phyloP scores from a whole-genome alignment of 495 filamentous ascomycete genomes.

The Penicillium salamii region DNA sequence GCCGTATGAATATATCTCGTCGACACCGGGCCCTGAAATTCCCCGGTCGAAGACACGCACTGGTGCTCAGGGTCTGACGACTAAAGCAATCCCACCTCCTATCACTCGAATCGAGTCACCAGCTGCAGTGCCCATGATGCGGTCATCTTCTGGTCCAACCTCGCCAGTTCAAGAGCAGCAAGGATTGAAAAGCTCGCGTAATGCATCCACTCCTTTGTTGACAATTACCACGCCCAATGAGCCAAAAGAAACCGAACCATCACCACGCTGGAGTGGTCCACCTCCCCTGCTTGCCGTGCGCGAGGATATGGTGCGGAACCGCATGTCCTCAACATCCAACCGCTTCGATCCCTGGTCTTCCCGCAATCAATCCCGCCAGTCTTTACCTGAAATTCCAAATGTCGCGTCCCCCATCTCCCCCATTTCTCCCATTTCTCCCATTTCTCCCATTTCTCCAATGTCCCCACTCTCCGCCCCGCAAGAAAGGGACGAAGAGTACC shows the following conservation, averaged over 20 bases:
- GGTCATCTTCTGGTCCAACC: not conserved
- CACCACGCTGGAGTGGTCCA: slow-evolving; percentile 33
- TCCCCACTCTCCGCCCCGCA: slow-evolving; percentile 19
- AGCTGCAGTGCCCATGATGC: slow-evolving; percentile 13
- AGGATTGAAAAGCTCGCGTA: slow-evolving; percentile 28
- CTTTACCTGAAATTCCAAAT: slow-evolving; percentile 8
- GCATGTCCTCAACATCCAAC: slow-evolving; percentile 40
- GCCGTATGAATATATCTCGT: slow-evolving; percentile 8
- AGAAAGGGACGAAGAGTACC: slow-evolving; percentile 28
- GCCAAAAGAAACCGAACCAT: slow-evolving; percentile 7
- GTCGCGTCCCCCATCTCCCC: slow-evolving; percentile 13
- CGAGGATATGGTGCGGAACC: slow-evolving; percentile 36
- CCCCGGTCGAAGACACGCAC: slow-evolving; percentile 8
- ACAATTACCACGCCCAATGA: slow-evolving; percentile 27
- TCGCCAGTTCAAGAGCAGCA: slow-evolving; percentile 6
- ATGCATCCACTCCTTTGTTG: slow-evolving; percentile 41
- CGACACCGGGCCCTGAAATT: slow-evolving; percentile 5
- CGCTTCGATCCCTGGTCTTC: slow-evolving; percentile 33
- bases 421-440: slow-evolving; percentile 10
- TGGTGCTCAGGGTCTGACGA: slow-evolving; percentile 5
- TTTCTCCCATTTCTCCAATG: slow-evolving; percentile 12
- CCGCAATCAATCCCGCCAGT: slow-evolving; percentile 30
- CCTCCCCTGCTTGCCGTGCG: slow-evolving; percentile 42
- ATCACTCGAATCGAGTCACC: slow-evolving; percentile 19
- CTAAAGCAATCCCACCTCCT: not conserved